phyloP scores from a whole-genome alignment of 306 rosid genomes.

The Arachis stenosperma region DNA sequence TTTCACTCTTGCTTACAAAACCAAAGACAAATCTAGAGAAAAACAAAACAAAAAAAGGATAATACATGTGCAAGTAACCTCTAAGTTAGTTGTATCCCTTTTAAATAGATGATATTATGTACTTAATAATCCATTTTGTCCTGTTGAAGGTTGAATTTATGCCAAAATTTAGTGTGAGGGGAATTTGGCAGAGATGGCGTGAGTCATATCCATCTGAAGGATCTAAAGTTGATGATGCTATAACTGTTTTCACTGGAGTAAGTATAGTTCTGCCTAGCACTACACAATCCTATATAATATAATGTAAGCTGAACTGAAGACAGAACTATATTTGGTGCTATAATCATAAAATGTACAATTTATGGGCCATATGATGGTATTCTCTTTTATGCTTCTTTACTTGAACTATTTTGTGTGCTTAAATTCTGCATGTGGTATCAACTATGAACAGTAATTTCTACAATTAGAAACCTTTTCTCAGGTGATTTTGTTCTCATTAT shows the following conservation, averaged over 20 bases:
- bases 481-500: conserved; percentile 23
- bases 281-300: conserved; percentile 17
- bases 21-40: conserved; percentile 3
- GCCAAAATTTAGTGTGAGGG: conserved; percentile 94
- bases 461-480: conserved; percentile 23
- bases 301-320: conserved; percentile 22
- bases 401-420: conserved; percentile 27
- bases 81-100: conserved; percentile 33
- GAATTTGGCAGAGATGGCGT: conserved; percentile 95
- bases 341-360: conserved; percentile 29
- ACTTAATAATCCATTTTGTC: conserved; percentile 41
- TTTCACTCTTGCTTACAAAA: conserved; percentile 32
- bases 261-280: conserved; percentile 42
- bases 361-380: conserved; percentile 23
- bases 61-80: conserved; percentile 23
- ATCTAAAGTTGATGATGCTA: conserved; percentile 58
- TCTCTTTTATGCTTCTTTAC: conserved; percentile 28
- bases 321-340: conserved; percentile 18
- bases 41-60: not conserved
- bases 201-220: conserved; percentile 78
- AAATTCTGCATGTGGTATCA: conserved; percentile 10
- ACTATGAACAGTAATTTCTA: not conserved
- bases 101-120: conserved; percentile 13
- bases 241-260: conserved; percentile 92
- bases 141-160: conserved; percentile 86